These are phyloP conservation scores for Diutina rugosa DNA, from an alignment of 1,139 yeast species.

Conservation along the genomic window DNA sequence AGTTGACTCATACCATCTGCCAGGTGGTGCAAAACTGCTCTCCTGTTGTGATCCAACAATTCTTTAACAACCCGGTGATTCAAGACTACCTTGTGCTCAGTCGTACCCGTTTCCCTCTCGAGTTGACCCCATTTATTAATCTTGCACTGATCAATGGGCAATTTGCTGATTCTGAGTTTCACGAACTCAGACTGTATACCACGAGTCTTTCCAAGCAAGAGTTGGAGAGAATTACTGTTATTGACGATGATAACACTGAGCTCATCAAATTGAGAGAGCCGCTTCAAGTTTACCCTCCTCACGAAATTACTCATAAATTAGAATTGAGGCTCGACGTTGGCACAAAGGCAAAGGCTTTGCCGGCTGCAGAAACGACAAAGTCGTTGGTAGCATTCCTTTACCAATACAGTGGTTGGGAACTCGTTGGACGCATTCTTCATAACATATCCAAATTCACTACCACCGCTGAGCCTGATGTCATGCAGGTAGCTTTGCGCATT, in stretches of 20 bases:
- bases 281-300: constrained; percentile 38
- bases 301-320: constrained; percentile 29
- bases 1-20: constrained; percentile 38
- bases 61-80: constrained; percentile 44
- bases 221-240: constrained; percentile 24
- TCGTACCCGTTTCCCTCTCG: constrained; percentile 66
- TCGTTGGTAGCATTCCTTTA: constrained; percentile 60
- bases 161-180: constrained; percentile 53
- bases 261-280: constrained; percentile 27
- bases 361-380: constrained; percentile 26
- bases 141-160: constrained; percentile 51
- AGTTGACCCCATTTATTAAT: constrained; percentile 48
- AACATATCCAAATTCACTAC: constrained; percentile 36
- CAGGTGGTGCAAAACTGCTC: constrained; percentile 43
- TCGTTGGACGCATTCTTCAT: constrained; percentile 66
- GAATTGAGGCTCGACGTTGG: constrained; percentile 34
- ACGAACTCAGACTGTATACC: constrained; percentile 50
- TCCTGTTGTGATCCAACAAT: constrained; percentile 37
- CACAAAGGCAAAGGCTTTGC: constrained; percentile 59
- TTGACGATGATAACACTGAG: constrained; percentile 42
- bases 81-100: constrained; percentile 45
- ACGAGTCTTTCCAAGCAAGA: constrained; percentile 22
- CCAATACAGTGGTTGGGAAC: constrained; percentile 77
- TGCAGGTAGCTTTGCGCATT: constrained; percentile 31
- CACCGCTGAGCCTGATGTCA: constrained; percentile 19